These are phyloP conservation scores for Pelargonium nanum DNA, from an alignment of 345 rosid species.

Conservation along the genomic window DNA sequence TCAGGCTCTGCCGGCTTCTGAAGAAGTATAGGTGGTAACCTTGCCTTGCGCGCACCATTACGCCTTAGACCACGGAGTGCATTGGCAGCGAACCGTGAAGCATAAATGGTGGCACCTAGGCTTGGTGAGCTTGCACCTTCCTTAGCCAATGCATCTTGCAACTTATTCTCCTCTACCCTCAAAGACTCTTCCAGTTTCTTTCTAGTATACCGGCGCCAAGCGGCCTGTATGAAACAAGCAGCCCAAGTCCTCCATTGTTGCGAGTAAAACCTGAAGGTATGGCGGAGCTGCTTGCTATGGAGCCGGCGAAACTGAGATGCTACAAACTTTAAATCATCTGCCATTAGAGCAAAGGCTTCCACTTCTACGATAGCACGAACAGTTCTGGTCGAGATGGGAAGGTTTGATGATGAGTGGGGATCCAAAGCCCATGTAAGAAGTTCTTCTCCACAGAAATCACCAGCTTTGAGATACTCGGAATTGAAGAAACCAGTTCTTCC, in stretches of 20 bases:
- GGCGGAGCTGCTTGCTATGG: constrained; percentile 80
- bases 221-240: constrained; percentile 82
- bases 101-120: constrained; percentile 84
- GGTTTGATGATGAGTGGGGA: constrained; percentile 68
- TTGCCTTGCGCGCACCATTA: constrained; percentile 40
- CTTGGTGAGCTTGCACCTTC: constrained; percentile 60
- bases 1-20: constrained; percentile 94
- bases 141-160: constrained; percentile 68
- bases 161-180: constrained; percentile 51
- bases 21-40: constrained; percentile 51
- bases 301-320: constrained; percentile 84
- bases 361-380: constrained; percentile 65
- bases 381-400: constrained; percentile 81
- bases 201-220: constrained; percentile 63
- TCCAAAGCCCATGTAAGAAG: constrained; percentile 90
- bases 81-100: constrained; percentile 81
- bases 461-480: constrained; percentile 62
- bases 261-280: constrained; percentile 71
- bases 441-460: constrained; percentile 91
- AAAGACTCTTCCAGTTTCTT: constrained; percentile 73
- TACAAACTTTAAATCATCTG: constrained; percentile 73
- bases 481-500: constrained; percentile 80
- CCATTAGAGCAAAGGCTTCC: constrained; percentile 80
- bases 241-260: constrained; percentile 96
- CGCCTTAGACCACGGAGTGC: constrained; percentile 46